phyloP scores from a whole-genome alignment of 768 basidiomycete genomes.

The Pisolithus tinctorius region DNA sequence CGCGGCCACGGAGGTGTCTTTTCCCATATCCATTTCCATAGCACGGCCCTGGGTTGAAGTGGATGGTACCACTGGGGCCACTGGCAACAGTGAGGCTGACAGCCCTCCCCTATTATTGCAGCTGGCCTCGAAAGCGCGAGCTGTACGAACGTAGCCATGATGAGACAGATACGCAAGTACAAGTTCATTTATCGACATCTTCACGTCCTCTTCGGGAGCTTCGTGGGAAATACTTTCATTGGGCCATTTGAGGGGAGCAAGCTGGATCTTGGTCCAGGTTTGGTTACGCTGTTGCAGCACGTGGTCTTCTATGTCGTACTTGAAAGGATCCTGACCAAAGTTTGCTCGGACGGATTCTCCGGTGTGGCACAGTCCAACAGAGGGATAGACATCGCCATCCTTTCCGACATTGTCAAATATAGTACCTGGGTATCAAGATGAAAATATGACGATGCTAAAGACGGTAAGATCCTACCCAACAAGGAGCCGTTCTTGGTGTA shows the following conservation, averaged over 20 bases:
- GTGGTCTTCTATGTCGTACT: conserved; percentile 85
- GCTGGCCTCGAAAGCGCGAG: conserved; percentile 59
- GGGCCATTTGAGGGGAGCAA: conserved; percentile 46
- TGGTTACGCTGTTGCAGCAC: conserved; percentile 62
- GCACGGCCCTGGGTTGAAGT: conserved; percentile 31
- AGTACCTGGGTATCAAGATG: conserved; percentile 35
- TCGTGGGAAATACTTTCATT: conserved; percentile 10
- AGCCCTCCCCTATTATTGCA: conserved; percentile 23
- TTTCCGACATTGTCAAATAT: conserved; percentile 71
- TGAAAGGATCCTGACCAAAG: conserved; percentile 83
- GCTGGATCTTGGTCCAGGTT: conserved; percentile 63
- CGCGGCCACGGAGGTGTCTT: conserved; percentile 9
- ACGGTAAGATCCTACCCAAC: conserved; percentile 40
- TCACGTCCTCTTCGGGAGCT: conserved; percentile 38
- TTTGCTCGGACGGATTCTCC: conserved; percentile 79
- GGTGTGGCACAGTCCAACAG: conserved; percentile 79
- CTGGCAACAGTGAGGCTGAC: conserved; percentile 1
- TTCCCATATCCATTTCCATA: conserved; percentile 41
- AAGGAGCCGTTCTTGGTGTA: conserved; percentile 84
- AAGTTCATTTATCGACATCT: conserved; percentile 61
- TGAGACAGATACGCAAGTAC: conserved; percentile 78
- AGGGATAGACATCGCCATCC: conserved; percentile 67
- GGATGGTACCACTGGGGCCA: conserved; percentile 5
- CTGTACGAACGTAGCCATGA: conserved; percentile 74
- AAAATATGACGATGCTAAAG: conserved; percentile 2